These are phyloP conservation scores for Stephanodiscus triporus DNA, from an alignment of 108 stramenopile species.

Conservation along the genomic window DNA sequence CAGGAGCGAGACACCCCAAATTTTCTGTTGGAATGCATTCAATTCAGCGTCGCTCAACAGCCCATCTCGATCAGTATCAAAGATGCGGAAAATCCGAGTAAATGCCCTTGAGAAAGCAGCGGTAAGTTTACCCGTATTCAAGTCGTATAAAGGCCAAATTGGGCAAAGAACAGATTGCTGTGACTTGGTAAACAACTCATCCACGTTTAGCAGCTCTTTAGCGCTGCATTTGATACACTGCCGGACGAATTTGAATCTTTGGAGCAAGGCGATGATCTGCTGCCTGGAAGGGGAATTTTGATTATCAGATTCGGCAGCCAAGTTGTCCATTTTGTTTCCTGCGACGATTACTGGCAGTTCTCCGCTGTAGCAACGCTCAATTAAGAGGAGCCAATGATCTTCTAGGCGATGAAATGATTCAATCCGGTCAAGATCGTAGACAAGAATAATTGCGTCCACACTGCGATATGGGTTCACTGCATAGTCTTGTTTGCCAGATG, in stretches of 20 bases:
- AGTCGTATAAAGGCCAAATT: constrained; percentile 70
- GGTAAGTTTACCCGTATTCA: constrained; percentile 63
- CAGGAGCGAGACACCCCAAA: constrained; percentile 63
- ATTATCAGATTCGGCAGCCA: constrained; percentile 47
- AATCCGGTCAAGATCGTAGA: constrained; percentile 80
- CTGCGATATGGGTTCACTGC: constrained; percentile 41
- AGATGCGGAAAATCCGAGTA: constrained; percentile 80
- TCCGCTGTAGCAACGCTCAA: constrained; percentile 79
- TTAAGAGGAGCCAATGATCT: constrained; percentile 82
- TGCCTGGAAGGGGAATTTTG: constrained; percentile 62
- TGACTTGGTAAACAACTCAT: constrained; percentile 80
- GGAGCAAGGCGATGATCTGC: constrained; percentile 76
- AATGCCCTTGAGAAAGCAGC: constrained; percentile 65
- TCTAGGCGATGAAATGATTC: constrained; percentile 80
- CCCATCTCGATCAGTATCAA: constrained; percentile 72
- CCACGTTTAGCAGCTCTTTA: constrained; percentile 73
- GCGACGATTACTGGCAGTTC: constrained; percentile 83
- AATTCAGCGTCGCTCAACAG: constrained; percentile 75
- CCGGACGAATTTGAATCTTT: constrained; percentile 79
- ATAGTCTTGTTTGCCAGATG: constrained; percentile 13
- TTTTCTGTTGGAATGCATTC: constrained; percentile 70
- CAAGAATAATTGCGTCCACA: constrained; percentile 75
- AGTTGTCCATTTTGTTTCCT: constrained; percentile 84
- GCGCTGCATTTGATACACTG: constrained; percentile 89
- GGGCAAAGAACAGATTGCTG: constrained; percentile 81